Base-by-base conservation (phyloP, 106 monocot genomes). In the Narthecium ossifragum region DNA sequence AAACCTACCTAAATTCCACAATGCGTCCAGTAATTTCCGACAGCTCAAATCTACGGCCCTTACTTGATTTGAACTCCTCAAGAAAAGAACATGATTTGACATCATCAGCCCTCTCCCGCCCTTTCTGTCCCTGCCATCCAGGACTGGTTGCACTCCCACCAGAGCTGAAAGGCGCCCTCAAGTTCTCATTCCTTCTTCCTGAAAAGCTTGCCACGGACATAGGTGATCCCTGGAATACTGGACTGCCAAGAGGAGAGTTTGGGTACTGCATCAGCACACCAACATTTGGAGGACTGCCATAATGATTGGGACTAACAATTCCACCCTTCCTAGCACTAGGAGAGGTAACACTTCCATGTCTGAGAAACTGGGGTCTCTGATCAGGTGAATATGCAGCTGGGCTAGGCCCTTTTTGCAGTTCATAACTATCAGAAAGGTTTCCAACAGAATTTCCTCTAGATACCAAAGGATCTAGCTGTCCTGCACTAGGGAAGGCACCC, bases 21-120 rank as follows among this genome's bases (percentile, higher is more conserved):
- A 96, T 78, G 18, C 60, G 78, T 11, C 90, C 94, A 59, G 66
- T 31, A 56, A 96, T 90, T 71, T 90, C 94, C 37, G 90, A 83
- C 39, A 96, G 62, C 59, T 86, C 83, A 57, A 80, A 83, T 67
- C 83, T 63, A 30, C 84, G 72, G 39, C 66, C 55, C 47, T 83
- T 85, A 65, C 63, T 84, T 28, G 80, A 71, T 58, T 90, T 90
- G 26, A 96, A 57, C 63, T 96, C 94, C 31, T 96, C 94, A 32
- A 96, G 80, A 58, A 96, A 86, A 46, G 86, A 73, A 34, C 57
- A 71, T n/a, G 59, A 47, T 53, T 74, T 94, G 32, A 69, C n/a
- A 37, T 86, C 78, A 64, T 85, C 74, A 63, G 69, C 18, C 55
- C 78, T 82, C 52, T 79, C 82, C 26, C 70, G 70, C 14, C 74